Evolutionary conservation across 2,329 filamentous ascomycete genomes (phyloP).

Genomic region (Didymella segeticola): DNA sequence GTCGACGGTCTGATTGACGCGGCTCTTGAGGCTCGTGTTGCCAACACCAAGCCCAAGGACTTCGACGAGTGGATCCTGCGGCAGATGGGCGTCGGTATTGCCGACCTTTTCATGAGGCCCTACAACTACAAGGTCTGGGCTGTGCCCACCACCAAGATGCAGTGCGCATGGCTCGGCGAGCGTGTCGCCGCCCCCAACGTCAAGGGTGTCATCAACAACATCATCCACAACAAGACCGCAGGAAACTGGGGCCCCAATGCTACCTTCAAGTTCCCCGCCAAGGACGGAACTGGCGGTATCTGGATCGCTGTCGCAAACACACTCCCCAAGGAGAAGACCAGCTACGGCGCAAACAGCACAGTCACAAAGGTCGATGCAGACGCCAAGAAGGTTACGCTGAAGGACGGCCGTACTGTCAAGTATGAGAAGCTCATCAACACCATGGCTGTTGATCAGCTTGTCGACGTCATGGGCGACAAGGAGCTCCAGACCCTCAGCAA

Average conservation of each 20-base stretch:
- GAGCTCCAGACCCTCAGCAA: conserved; percentile 84
- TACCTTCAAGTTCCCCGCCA: conserved; percentile 96
- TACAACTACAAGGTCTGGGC: conserved; percentile 99
- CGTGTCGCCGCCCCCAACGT: conserved; percentile 96
- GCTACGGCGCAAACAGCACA: conserved; percentile 82
- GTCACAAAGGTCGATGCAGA: conserved; percentile 88
- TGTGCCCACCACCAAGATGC: conserved; percentile 98
- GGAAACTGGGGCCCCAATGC: conserved; percentile 98
- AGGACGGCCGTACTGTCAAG: conserved; percentile 84
- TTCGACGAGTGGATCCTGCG: conserved; percentile 99
- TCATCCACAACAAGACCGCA: conserved; percentile 93
- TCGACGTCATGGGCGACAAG: conserved; percentile 84
- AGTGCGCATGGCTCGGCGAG: conserved; percentile 98
- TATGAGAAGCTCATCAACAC: conserved; percentile 95
- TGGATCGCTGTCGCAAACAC: conserved; percentile 98
- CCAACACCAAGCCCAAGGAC: conserved; percentile 90
- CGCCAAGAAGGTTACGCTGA: conserved; percentile 80
- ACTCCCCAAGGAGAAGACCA: conserved; percentile 87
- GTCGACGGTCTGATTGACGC: conserved; percentile 97
- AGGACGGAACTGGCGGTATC: conserved; percentile 95
- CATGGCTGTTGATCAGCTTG: conserved; percentile 92
- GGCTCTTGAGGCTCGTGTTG: conserved; percentile 82
- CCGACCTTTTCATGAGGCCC: conserved; percentile 96
- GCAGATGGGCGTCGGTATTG: conserved; percentile 87
- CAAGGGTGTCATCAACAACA: conserved; percentile 91